A percentile compares a stretch with the other conserved stretches of the same genome.
Evolutionary conservation across 108 stramenopile species (phyloP).

Genomic region (Skeletonema costatum): DNA sequence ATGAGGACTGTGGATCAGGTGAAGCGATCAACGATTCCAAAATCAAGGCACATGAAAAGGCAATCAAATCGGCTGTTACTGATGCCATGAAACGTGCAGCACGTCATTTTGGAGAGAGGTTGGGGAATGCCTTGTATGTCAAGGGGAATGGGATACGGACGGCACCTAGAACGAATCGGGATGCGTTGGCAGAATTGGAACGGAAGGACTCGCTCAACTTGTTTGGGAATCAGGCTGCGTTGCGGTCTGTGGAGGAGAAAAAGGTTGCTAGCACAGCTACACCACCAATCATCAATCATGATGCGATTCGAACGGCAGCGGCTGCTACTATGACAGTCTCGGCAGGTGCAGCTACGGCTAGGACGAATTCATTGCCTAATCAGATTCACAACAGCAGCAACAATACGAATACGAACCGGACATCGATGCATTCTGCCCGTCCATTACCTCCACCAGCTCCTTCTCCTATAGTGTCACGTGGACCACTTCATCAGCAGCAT

Average conservation of each 20-base stretch:
- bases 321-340: neutral
- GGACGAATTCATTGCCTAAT: neutral
- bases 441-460: neutral
- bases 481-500: neutral
- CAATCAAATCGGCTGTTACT: constrained; percentile 49
- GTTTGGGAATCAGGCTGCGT: constrained; percentile 35
- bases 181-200: constrained; percentile 38
- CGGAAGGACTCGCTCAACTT: constrained; percentile 35
- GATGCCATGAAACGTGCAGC: constrained; percentile 58
- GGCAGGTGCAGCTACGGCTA: neutral
- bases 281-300: neutral
- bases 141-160: constrained; percentile 44
- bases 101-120: constrained; percentile 49
- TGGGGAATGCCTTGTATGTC: constrained; percentile 55
- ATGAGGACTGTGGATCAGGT: constrained; percentile 54
- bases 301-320: neutral
- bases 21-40: constrained; percentile 45
- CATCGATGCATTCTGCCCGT: neutral
- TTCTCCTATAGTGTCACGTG: neutral
- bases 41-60: constrained; percentile 51
- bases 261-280: neutral
- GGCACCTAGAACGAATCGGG: constrained; percentile 36
- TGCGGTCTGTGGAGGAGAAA: constrained; percentile 5
- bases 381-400: neutral
- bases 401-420: neutral